Conservation (phyloP, 345 rosid genomes). For the Turritis glabra region DNA sequence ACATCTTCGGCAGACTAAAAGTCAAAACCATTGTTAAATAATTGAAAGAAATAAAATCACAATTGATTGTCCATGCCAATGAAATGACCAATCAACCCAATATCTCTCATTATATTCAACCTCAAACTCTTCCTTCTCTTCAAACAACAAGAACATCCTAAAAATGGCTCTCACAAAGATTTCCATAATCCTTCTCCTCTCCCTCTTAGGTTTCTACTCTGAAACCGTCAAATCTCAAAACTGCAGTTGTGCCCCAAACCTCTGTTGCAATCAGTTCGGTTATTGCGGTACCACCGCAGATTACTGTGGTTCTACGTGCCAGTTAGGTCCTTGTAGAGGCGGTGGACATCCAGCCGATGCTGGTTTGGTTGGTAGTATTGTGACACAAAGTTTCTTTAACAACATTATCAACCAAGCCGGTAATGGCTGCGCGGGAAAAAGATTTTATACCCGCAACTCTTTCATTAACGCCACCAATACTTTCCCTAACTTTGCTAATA, state of each 20-base stretch:
- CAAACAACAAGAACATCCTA: background rate
- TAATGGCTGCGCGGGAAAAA: conserved; percentile 45
- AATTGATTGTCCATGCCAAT: background rate
- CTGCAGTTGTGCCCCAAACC: conserved; percentile 49
- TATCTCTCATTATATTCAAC: background rate
- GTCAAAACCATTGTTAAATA: background rate
- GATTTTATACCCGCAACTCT: conserved; percentile 45
- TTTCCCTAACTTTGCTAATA: conserved; percentile 23
- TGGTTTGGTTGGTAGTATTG: conserved; percentile 39
- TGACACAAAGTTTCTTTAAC: conserved; percentile 44
- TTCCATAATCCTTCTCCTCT: background rate
- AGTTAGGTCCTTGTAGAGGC: conserved; percentile 40
- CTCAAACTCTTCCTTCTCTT: background rate
- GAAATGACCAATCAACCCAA: conserved; percentile 1
- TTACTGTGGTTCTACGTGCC: conserved; percentile 50
- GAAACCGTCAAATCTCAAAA: conserved; percentile 42
- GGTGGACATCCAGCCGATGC: background rate
- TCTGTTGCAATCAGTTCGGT: conserved; percentile 49
- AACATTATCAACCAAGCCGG: conserved; percentile 42
- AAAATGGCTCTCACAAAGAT: conserved; percentile 7
- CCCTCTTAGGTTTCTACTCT: background rate
- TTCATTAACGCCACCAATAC: conserved; percentile 36
- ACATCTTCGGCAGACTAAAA: background rate
- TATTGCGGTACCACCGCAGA: conserved; percentile 39
- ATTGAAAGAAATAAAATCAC: background rate